Evolutionary conservation across 2,329 filamentous ascomycete genomes (phyloP).

Genomic region (Colletotrichum sp.): DNA sequence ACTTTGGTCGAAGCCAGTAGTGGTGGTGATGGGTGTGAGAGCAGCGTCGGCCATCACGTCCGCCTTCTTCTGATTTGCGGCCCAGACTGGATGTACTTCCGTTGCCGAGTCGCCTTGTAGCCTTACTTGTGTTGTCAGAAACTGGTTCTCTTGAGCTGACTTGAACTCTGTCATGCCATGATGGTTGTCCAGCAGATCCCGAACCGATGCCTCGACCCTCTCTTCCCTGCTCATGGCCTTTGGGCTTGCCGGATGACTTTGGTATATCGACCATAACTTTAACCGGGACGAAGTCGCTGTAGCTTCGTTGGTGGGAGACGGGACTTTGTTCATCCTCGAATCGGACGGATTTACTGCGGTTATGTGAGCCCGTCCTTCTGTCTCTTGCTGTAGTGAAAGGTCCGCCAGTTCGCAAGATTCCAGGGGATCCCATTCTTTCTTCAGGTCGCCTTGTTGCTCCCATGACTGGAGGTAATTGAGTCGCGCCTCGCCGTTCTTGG

Average conservation of each 20-base stretch:
- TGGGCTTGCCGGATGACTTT: conserved; percentile 27
- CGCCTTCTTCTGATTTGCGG: neutral
- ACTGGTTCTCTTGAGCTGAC: neutral
- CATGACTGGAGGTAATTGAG: neutral
- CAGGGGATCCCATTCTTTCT: neutral
- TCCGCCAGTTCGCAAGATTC: neutral
- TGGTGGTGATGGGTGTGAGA: conserved; percentile 67
- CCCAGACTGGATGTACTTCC: too few species aligned
- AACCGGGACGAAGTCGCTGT: conserved; percentile 43
- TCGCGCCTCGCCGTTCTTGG: neutral
- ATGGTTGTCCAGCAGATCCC: neutral
- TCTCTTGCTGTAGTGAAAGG: neutral
- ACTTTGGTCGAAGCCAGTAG: conserved; percentile 56
- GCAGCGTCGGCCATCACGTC: conserved; percentile 40
- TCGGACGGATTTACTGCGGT: neutral
- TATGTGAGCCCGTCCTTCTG: neutral
- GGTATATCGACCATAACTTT: conserved; percentile 31
- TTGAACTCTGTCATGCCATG: neutral
- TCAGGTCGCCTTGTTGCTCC: neutral
- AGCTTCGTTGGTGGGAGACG: conserved; percentile 24
- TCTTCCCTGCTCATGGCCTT: neutral
- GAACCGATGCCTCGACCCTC: conserved; percentile 6
- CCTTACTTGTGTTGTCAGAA: neutral
- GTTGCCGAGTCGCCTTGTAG: neutral
- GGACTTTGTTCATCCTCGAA: neutral